Evolutionary conservation across 768 basidiomycete genomes (phyloP).

Genomic region (Podaxis pistillaris): DNA sequence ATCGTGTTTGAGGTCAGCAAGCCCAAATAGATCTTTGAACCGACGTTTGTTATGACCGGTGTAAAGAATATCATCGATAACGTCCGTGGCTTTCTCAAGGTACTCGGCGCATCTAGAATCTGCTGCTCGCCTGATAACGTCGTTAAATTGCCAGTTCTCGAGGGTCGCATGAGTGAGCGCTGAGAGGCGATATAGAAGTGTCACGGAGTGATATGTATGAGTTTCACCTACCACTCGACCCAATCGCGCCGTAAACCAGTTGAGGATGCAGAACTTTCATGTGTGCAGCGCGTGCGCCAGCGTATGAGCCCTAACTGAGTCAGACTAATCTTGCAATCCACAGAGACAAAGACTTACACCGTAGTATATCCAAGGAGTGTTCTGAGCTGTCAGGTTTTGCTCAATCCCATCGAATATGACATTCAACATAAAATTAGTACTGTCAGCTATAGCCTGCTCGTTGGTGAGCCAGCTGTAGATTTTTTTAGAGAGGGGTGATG

Average conservation of each 20-base stretch:
- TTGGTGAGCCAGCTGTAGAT: background rate
- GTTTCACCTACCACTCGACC: background rate
- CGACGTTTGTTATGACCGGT: slow-evolving; percentile 40
- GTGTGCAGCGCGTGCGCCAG: slow-evolving; percentile 89
- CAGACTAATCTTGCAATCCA: background rate
- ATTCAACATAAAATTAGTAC: background rate
- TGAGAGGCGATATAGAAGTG: slow-evolving; percentile 48
- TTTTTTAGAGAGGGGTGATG: background rate
- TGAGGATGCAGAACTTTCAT: slow-evolving; percentile 86
- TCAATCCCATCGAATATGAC: background rate
- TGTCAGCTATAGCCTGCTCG: background rate
- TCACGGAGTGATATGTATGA: background rate
- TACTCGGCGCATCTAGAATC: slow-evolving; percentile 58
- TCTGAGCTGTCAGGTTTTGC: background rate
- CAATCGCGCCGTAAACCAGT: slow-evolving; percentile 50
- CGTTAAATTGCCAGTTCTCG: slow-evolving; percentile 85
- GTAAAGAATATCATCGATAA: slow-evolving; percentile 61
- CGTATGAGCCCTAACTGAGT: slow-evolving; percentile 69
- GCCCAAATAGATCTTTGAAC: slow-evolving; percentile 77
- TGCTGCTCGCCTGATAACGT: slow-evolving; percentile 70
- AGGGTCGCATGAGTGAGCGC: slow-evolving; percentile 84
- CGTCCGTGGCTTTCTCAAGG: slow-evolving; percentile 52
- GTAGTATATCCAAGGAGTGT: background rate
- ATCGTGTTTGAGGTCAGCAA: slow-evolving; percentile 63
- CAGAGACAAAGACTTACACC: background rate